phyloP scores from a whole-genome alignment of 805 yeast species.

The Lipomyces sp. region DNA sequence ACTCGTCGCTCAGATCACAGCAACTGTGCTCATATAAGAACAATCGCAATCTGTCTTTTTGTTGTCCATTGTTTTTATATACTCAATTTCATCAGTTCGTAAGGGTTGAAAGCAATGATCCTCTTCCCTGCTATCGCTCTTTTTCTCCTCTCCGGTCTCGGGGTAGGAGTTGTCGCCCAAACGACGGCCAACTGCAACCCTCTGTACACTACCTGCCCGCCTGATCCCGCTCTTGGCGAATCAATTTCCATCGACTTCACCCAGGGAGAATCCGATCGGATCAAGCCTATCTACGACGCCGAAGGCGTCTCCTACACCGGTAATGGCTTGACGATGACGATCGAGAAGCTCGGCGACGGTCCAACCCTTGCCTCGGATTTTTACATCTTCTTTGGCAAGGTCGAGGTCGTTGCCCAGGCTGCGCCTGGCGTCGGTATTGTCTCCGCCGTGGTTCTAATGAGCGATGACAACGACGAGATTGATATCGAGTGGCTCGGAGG shows the following conservation, averaged over 20 bases:
- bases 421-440: slow-evolving; percentile 80
- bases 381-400: slow-evolving; percentile 86
- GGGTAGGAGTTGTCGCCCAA: slow-evolving; percentile 21
- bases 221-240: slow-evolving; percentile 69
- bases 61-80: too few relatives aligned
- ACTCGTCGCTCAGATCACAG: too few relatives aligned
- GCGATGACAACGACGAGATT: slow-evolving; percentile 87
- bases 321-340: slow-evolving; percentile 66
- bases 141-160: slow-evolving; percentile 17
- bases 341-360: slow-evolving; percentile 69
- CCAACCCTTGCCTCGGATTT: slow-evolving; percentile 79
- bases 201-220: slow-evolving; percentile 48
- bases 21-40: background rate
- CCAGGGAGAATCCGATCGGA: slow-evolving; percentile 49
- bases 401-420: slow-evolving; percentile 72
- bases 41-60: background rate
- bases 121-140: background rate
- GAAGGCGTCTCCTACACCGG: slow-evolving; percentile 54
- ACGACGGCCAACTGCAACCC: slow-evolving; percentile 52
- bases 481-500: slow-evolving; percentile 89
- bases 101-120: slow-evolving; percentile 1
- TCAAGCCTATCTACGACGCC: slow-evolving; percentile 49
- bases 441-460: slow-evolving; percentile 78
- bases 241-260: slow-evolving; percentile 59
- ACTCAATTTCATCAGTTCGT: too few relatives aligned